Evolutionary conservation across 2,329 filamentous ascomycete genomes (phyloP).

Genomic region (Chrysoporthe deuterocubensis): DNA sequence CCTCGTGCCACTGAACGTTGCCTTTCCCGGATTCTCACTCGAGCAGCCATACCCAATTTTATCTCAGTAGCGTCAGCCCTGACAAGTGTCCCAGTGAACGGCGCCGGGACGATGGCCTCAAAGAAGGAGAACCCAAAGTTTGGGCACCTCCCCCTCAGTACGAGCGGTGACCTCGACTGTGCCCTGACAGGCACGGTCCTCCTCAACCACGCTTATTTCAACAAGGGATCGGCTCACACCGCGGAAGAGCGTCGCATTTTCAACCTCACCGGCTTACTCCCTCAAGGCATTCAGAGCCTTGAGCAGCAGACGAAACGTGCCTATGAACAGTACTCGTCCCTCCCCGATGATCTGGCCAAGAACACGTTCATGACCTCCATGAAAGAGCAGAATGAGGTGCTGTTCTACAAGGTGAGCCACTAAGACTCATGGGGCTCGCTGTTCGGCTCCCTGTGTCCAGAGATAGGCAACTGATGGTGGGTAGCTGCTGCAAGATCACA

Average conservation of each 20-base stretch:
- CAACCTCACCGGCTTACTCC: constrained; percentile 73
- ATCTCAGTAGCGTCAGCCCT: background rate
- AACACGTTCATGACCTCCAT: constrained; percentile 87
- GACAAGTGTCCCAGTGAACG: background rate
- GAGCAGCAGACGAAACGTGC: constrained; percentile 78
- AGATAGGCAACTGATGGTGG: background rate
- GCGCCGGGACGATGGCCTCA: constrained; percentile 12
- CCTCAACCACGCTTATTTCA: constrained; percentile 70
- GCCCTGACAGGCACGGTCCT: constrained; percentile 57
- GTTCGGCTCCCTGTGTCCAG: background rate
- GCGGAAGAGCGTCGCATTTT: constrained; percentile 70
- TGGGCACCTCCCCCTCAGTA: constrained; percentile 51
- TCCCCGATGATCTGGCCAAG: constrained; percentile 71
- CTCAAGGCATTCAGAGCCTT: constrained; percentile 72
- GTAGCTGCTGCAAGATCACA: constrained; percentile 73
- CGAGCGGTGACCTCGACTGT: constrained; percentile 53
- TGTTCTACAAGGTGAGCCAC: constrained; percentile 71
- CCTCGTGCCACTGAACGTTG: background rate
- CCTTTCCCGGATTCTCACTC: background rate
- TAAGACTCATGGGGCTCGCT: background rate
- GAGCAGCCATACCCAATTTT: background rate
- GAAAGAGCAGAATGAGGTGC: constrained; percentile 82
- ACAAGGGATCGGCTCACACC: constrained; percentile 83
- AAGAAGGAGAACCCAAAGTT: constrained; percentile 41
- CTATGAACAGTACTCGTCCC: constrained; percentile 75